Evolutionary conservation across 352 stramenopile genomes (phyloP).

Genomic region (Phytophthora ramorum): DNA sequence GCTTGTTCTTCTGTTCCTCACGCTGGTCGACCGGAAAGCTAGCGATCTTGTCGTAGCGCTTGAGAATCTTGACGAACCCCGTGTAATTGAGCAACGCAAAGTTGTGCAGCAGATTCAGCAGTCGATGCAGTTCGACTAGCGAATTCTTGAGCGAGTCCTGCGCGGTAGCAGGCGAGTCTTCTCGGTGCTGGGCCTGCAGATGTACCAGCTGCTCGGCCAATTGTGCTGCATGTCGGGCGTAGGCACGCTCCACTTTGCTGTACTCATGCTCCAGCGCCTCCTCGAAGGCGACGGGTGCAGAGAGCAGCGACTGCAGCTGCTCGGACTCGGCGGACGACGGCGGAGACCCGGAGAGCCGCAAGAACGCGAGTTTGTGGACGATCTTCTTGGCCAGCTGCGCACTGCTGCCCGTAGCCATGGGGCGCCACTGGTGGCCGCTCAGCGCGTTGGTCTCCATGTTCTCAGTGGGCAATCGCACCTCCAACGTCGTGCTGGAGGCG

Average conservation of each 20-base stretch:
- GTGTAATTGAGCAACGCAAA: conserved; percentile 99
- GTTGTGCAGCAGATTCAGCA: conserved; percentile 95
- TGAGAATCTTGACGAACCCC: conserved; percentile 97
- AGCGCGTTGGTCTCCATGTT: conserved; percentile 39
- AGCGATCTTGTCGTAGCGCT: conserved; percentile 92
- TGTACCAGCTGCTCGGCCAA: conserved; percentile 86
- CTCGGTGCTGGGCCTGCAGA: conserved; percentile 75
- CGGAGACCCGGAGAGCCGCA: conserved; percentile 25
- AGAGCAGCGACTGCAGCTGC: conserved; percentile 44
- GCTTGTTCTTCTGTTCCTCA: conserved; percentile 52
- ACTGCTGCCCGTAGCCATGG: conserved; percentile 34
- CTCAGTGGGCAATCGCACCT: conserved; percentile 17
- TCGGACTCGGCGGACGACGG: conserved; percentile 27
- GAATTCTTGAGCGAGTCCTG: conserved; percentile 94
- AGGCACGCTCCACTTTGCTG: conserved; percentile 94
- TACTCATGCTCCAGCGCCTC: conserved; percentile 83
- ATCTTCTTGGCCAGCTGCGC: conserved; percentile 23
- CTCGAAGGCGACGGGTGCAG: conserved; percentile 69
- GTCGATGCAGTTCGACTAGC: conserved; percentile 94
- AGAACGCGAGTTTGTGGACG: conserved; percentile 34
- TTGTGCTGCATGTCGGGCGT: conserved; percentile 84
- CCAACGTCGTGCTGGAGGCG: conserved; percentile 23
- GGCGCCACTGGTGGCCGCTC: conserved; percentile 37
- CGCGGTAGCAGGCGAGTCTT: conserved; percentile 58
- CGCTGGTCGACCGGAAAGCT: conserved; percentile 46